Percentiles rank a stretch among this genome's conserved stretches.
Conservation (phyloP, 768 basidiomycete species). For the Kwoniella europaea region DNA sequence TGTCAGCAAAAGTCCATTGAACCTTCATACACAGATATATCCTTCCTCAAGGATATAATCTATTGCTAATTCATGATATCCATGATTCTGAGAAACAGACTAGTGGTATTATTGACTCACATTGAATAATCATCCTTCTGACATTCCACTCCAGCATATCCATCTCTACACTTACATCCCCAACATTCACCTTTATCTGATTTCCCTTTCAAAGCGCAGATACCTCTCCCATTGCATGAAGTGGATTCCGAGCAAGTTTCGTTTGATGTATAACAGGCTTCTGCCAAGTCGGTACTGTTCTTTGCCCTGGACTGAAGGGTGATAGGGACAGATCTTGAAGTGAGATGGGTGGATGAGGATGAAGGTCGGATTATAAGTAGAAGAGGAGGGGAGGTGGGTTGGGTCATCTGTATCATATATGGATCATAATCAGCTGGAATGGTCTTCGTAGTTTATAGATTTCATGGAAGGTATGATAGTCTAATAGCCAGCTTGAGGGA, state of each 20-base stretch:
- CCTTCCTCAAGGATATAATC: no score
- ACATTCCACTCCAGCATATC: slow-evolving; percentile 52
- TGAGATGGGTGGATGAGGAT: slow-evolving; percentile 17
- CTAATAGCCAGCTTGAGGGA: not conserved
- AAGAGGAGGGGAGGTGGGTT: slow-evolving; percentile 48
- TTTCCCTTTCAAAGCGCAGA: slow-evolving; percentile 39
- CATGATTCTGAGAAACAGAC: not conserved
- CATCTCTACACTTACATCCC: slow-evolving; percentile 52
- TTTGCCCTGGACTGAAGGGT: slow-evolving; percentile 13
- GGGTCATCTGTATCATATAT: slow-evolving; percentile 43
- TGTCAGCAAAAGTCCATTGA: no score
- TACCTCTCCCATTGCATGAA: slow-evolving; percentile 48
- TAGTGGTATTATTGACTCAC: slow-evolving; percentile 36
- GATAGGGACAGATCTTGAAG: slow-evolving; percentile 13
- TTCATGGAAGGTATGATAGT: no score
- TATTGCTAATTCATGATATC: no score
- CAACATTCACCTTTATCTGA: slow-evolving; percentile 50
- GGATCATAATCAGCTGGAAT: no score
- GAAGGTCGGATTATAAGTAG: slow-evolving; percentile 54
- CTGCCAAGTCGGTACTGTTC: slow-evolving; percentile 22
- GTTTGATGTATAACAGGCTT: slow-evolving; percentile 50
- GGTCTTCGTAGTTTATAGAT: no score
- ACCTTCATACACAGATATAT: no score
- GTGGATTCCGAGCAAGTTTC: slow-evolving; percentile 44
- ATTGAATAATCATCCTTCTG: slow-evolving; percentile 55